Percentiles rank a stretch among this genome's conserved stretches.
These are phyloP conservation scores for Ogataea paradorogensis DNA, from an alignment of 805 yeast genomes.

Conservation along the genomic window DNA sequence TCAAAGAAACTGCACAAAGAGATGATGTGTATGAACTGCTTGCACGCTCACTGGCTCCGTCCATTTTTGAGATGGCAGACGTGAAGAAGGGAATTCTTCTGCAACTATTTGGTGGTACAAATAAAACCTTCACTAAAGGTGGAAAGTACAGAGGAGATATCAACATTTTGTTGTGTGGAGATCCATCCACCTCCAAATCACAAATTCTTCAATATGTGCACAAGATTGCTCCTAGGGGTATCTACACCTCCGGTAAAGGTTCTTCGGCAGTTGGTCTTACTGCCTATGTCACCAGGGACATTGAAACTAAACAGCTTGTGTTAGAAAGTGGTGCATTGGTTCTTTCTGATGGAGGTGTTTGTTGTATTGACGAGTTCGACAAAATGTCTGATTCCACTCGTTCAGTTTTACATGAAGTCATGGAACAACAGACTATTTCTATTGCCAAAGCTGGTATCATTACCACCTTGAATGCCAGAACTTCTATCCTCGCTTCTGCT, in stretches of 20 bases:
- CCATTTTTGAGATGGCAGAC: constrained; percentile 93
- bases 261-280: constrained; percentile 99
- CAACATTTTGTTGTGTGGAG: constrained; percentile 90
- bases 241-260: constrained; percentile 97
- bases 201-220: constrained; percentile 93
- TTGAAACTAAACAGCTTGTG: constrained; percentile 89
- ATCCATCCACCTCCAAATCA: constrained; percentile 96
- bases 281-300: constrained; percentile 92
- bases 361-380: constrained; percentile 98
- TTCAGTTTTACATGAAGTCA: constrained; percentile 95
- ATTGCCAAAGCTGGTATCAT: constrained; percentile 98
- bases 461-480: constrained; percentile 93
- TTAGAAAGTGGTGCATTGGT: constrained; percentile 96
- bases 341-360: constrained; percentile 94
- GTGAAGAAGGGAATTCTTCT: constrained; percentile 92
- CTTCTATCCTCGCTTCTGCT: constrained; percentile 93
- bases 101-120: constrained; percentile 94
- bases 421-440: constrained; percentile 98
- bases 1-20: constrained; percentile 60
- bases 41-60: constrained; percentile 93
- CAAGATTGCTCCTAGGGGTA: constrained; percentile 96
- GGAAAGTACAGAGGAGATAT: constrained; percentile 96
- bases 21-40: constrained; percentile 81
- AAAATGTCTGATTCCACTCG: constrained; percentile 94
- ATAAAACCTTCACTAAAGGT: constrained; percentile 82